Conservation (phyloP, 148 eudicot species). For the Salicornia ramosissima region DNA sequence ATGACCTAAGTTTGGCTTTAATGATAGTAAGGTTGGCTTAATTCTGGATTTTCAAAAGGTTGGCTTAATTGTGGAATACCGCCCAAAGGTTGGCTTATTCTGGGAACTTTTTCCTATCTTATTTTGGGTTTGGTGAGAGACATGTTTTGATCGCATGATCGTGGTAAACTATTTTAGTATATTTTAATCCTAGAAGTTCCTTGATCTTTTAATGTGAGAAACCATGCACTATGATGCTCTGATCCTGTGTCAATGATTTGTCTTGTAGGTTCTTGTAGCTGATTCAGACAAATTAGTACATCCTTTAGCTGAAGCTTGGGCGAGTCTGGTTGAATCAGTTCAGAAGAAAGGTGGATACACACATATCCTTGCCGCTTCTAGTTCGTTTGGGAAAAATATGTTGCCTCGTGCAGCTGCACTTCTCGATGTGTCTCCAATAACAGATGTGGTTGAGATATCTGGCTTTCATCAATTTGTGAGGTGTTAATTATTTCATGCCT, state of each 20-base stretch:
- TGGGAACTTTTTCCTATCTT: too few species aligned
- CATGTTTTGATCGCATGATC: not conserved
- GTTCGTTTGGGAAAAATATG: slow-evolving; percentile 91
- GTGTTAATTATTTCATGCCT: slow-evolving; percentile 27
- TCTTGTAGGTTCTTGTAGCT: slow-evolving; percentile 69
- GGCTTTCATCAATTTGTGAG: slow-evolving; percentile 73
- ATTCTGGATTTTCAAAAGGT: too few species aligned
- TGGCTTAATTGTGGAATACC: too few species aligned
- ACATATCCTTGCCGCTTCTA: slow-evolving; percentile 68
- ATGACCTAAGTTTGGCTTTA: too few species aligned
- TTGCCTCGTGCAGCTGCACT: slow-evolving; percentile 96
- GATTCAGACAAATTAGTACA: slow-evolving; percentile 72
- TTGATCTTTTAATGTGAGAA: not conserved
- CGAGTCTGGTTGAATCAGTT: slow-evolving; percentile 60
- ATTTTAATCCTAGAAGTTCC: not conserved
- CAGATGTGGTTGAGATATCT: slow-evolving; percentile 63
- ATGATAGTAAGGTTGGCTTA: too few species aligned
- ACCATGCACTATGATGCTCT: slow-evolving; percentile 7
- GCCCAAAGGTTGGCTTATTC: too few species aligned
- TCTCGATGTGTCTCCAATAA: slow-evolving; percentile 86
- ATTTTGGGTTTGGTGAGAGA: not conserved
- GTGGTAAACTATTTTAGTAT: not conserved
- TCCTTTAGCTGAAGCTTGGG: slow-evolving; percentile 95
- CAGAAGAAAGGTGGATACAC: slow-evolving; percentile 68
- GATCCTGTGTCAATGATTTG: slow-evolving; percentile 8